A percentile compares a stretch with the other conserved stretches of the same genome.
phyloP scores from a whole-genome alignment of 164 flowering plant genomes.

The Malania oleifera region DNA sequence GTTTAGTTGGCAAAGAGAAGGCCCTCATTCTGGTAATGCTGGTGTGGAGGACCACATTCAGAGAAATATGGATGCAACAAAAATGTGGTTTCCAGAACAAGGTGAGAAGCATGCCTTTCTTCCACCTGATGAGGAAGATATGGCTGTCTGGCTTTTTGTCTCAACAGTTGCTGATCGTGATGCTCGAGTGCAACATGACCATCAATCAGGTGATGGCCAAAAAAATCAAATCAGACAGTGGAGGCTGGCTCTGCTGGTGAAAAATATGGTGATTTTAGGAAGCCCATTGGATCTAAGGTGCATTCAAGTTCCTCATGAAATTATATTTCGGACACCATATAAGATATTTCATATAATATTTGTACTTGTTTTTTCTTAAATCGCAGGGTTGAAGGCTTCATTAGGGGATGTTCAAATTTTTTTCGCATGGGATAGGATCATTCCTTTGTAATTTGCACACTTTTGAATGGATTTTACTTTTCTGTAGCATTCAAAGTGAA shows the following conservation, averaged over 20 bases:
- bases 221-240: slow-evolving; percentile 37
- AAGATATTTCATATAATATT: background rate
- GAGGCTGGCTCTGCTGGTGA: slow-evolving; percentile 71
- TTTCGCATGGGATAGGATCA: background rate
- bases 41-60: slow-evolving; percentile 29
- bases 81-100: slow-evolving; percentile 25
- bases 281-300: slow-evolving; percentile 67
- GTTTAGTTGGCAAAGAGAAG: slow-evolving; percentile 40
- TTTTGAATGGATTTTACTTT: background rate
- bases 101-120: slow-evolving; percentile 12
- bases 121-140: slow-evolving; percentile 37
- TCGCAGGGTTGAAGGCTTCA: background rate
- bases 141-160: slow-evolving; percentile 72
- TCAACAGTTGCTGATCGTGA: slow-evolving; percentile 39
- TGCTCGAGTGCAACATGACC: slow-evolving; percentile 14
- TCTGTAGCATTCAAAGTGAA: background rate
- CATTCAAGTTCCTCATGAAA: background rate
- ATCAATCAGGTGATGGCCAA: slow-evolving; percentile 20
- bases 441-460: background rate
- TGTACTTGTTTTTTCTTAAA: background rate
- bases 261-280: slow-evolving; percentile 55
- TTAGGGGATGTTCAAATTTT: background rate
- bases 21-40: slow-evolving; percentile 11
- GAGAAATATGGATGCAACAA: slow-evolving; percentile 41
- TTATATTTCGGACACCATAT: slow-evolving; percentile 1